Conservation (phyloP, 2,329 filamentous ascomycete species). For the Magnaporthales sp. region DNA sequence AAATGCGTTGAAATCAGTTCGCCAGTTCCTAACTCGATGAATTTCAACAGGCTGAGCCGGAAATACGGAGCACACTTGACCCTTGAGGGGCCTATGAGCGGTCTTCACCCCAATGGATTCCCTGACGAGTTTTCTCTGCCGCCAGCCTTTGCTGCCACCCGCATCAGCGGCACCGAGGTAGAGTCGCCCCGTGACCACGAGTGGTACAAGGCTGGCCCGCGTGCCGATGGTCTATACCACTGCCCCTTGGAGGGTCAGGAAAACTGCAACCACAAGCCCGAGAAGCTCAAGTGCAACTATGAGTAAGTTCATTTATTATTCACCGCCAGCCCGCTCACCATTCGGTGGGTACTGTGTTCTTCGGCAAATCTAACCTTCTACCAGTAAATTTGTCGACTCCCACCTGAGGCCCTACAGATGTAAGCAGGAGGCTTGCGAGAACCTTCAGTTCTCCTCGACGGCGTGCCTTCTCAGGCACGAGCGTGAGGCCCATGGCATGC, state of each 20-base stretch:
- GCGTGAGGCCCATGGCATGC: slow-evolving; percentile 90
- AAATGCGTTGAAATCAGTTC: neutral
- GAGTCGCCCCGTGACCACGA: slow-evolving; percentile 53
- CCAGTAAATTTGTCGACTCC: slow-evolving; percentile 92
- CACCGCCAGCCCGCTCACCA: slow-evolving; percentile 11
- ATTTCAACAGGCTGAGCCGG: slow-evolving; percentile 24
- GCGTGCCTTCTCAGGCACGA: slow-evolving; percentile 92
- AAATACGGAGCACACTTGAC: slow-evolving; percentile 22
- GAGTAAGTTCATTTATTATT: slow-evolving; percentile 59
- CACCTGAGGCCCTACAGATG: slow-evolving; percentile 95
- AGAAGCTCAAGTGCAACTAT: slow-evolving; percentile 98
- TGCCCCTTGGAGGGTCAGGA: slow-evolving; percentile 73
- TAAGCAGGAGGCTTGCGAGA: slow-evolving; percentile 76
- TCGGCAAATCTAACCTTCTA: slow-evolving; percentile 11
- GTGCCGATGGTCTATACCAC: slow-evolving; percentile 77
- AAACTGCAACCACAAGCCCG: slow-evolving; percentile 79
- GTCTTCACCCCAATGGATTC: slow-evolving; percentile 22
- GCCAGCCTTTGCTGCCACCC: slow-evolving; percentile 24
- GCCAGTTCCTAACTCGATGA: neutral
- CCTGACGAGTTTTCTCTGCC: slow-evolving; percentile 27
- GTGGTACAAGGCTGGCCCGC: slow-evolving; percentile 58
- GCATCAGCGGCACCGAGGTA: neutral
- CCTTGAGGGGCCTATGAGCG: slow-evolving; percentile 4
- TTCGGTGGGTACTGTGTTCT: neutral
- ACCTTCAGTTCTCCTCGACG: slow-evolving; percentile 87